Percentiles rank a stretch among this genome's conserved stretches.
phyloP scores from a whole-genome alignment of 192 early-diverging fungal species.

The Cladochytrium replicatum region DNA sequence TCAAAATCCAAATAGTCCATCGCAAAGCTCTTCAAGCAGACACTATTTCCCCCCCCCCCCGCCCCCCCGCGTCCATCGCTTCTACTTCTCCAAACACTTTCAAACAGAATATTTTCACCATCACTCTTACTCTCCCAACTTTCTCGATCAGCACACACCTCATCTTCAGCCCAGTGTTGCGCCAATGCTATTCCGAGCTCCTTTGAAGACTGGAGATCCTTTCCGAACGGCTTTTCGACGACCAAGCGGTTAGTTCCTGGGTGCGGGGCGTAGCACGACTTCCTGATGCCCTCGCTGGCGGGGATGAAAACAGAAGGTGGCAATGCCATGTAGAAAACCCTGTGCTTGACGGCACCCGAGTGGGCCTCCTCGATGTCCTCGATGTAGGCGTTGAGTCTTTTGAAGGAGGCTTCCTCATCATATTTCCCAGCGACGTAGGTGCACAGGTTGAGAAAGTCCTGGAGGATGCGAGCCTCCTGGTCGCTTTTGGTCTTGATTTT shows the following conservation, averaged over 20 bases:
- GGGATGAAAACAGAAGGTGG: slow-evolving; percentile 91
- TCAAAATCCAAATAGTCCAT: no score
- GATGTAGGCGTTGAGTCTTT: slow-evolving; percentile 52
- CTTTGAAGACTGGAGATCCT: slow-evolving; percentile 75
- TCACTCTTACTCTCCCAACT: neutral
- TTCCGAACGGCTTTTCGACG: slow-evolving; percentile 97
- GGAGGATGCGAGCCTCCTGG: slow-evolving; percentile 42
- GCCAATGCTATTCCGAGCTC: slow-evolving; percentile 63
- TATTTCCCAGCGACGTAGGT: slow-evolving; percentile 78
- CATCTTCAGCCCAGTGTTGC: slow-evolving; percentile 73
- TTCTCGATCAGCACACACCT: slow-evolving; percentile 44
- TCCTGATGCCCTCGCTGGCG: slow-evolving; percentile 64
- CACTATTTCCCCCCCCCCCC: no score
- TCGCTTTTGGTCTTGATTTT: slow-evolving; percentile 58
- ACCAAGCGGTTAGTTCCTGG: slow-evolving; percentile 72
- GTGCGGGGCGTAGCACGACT: slow-evolving; percentile 50
- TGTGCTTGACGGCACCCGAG: slow-evolving; percentile 43
- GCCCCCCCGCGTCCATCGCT: neutral
- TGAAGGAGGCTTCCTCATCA: slow-evolving; percentile 63
- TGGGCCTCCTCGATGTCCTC: slow-evolving; percentile 42
- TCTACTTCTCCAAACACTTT: slow-evolving; percentile 3
- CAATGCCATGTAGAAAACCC: slow-evolving; percentile 92
- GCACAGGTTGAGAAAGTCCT: slow-evolving; percentile 58
- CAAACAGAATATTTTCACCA: neutral
- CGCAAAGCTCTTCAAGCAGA: no score